phyloP scores from a whole-genome alignment of 108 stramenopile species.

The Skeletonema marinoi region DNA sequence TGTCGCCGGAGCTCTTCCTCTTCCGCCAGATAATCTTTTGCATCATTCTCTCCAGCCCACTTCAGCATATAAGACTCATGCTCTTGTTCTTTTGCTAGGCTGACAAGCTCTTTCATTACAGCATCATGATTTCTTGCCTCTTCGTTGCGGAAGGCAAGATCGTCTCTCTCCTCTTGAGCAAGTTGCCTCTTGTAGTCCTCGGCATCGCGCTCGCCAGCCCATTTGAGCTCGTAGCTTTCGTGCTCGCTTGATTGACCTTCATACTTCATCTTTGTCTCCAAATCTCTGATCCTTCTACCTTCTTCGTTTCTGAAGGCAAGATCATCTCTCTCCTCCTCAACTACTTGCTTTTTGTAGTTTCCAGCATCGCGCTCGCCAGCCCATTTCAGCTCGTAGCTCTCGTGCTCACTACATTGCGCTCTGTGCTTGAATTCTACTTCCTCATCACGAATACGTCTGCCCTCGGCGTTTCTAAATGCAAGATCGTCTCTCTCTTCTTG shows the following conservation, averaged over 20 bases:
- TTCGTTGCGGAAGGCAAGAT: slow-evolving; percentile 59
- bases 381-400: slow-evolving; percentile 74
- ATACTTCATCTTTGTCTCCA: slow-evolving; percentile 18
- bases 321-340: slow-evolving; percentile 64
- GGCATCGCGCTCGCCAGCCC: slow-evolving; percentile 74
- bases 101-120: slow-evolving; percentile 75
- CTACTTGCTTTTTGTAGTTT: slow-evolving; percentile 57
- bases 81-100: slow-evolving; percentile 70
- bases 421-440: slow-evolving; percentile 39
- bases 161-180: slow-evolving; percentile 64
- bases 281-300: slow-evolving; percentile 41
- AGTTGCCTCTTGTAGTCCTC: slow-evolving; percentile 60
- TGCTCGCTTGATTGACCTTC: slow-evolving; percentile 52
- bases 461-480: slow-evolving; percentile 67
- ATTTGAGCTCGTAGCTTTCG: slow-evolving; percentile 70
- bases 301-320: slow-evolving; percentile 68
- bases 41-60: slow-evolving; percentile 82
- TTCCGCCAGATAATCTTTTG: slow-evolving; percentile 60
- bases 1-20: slow-evolving; percentile 68
- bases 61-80: slow-evolving; percentile 79
- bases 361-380: slow-evolving; percentile 73
- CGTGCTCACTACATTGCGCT: slow-evolving; percentile 51
- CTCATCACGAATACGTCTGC: slow-evolving; percentile 37
- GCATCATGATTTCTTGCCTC: slow-evolving; percentile 64
- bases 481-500: slow-evolving; percentile 68